Conservation (phyloP, 2,329 filamentous ascomycete genomes). For the Neopestalotiopsis sp. region DNA sequence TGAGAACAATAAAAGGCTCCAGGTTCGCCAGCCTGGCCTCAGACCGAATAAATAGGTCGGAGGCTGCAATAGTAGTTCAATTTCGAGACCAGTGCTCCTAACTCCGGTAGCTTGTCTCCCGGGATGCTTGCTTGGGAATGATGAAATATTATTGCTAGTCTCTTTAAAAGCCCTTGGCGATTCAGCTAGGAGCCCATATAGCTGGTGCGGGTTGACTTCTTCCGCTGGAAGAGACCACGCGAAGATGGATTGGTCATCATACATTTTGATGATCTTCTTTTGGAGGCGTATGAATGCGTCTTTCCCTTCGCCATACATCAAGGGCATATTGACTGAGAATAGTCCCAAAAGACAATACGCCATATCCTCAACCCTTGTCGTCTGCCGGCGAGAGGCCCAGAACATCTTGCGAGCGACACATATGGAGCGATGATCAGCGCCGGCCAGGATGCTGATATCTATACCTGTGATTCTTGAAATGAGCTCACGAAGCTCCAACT, state of each 20-base stretch:
- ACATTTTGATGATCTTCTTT: neutral
- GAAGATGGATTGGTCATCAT: neutral
- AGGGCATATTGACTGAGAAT: conserved; percentile 3
- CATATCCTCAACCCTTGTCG: neutral
- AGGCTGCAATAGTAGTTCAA: no score
- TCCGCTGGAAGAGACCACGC: neutral
- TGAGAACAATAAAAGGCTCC: no score
- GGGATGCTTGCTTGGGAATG: no score
- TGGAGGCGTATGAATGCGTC: neutral
- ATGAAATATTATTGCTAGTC: no score
- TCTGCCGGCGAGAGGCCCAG: neutral
- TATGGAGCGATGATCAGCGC: neutral
- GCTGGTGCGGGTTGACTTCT: rapidly evolving
- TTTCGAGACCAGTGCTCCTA: no score
- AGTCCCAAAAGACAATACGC: conserved; percentile 1
- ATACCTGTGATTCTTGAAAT: neutral
- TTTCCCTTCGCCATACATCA: neutral
- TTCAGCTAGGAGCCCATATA: no score
- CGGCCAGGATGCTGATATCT: neutral
- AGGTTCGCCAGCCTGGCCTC: no score
- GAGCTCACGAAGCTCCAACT: rapidly evolving
- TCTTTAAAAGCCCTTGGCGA: no score
- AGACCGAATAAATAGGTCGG: no score
- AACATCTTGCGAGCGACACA: neutral
- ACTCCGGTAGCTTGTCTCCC: no score